A percentile compares a stretch with the other conserved stretches of the same genome.
Conservation (phyloP, 371 early-diverging fungal genomes). For the Racocetra persica region DNA sequence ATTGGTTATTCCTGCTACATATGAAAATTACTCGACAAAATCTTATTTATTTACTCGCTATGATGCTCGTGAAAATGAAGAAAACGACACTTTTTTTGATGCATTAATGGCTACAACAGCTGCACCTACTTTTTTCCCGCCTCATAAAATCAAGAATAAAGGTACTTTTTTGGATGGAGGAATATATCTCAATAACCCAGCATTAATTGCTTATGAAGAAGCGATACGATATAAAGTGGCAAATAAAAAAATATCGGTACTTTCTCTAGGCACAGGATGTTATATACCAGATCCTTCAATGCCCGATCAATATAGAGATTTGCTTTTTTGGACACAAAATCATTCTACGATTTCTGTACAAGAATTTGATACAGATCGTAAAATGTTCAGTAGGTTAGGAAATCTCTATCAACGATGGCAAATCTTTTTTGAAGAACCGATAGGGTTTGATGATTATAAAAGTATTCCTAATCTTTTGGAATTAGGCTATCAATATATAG, state of each 20-base stretch:
- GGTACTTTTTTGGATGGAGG: no score
- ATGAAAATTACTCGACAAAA: no score
- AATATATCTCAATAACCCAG: no score
- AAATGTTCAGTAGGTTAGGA: background rate
- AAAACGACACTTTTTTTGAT: no score
- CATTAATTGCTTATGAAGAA: no score
- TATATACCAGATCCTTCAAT: no score
- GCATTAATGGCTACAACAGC: background rate
- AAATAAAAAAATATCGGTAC: no score
- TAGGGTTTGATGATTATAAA: background rate
- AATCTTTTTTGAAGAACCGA: background rate
- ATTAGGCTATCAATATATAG: background rate
- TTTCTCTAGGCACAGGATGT: no score
- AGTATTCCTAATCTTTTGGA: background rate
- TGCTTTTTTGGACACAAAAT: background rate
- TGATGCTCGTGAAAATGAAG: background rate
- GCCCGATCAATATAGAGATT: background rate
- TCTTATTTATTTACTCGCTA: conserved; percentile 6
- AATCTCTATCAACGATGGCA: conserved; percentile 10
- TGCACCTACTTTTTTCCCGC: background rate
- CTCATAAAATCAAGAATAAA: no score
- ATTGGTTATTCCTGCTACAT: no score
- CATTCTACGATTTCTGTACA: background rate
- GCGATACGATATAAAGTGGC: no score
- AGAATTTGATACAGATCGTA: background rate